Percentiles rank a stretch among this genome's conserved stretches.
Conservation (phyloP, 2,329 filamentous ascomycete genomes). For the Penicillium sp. region DNA sequence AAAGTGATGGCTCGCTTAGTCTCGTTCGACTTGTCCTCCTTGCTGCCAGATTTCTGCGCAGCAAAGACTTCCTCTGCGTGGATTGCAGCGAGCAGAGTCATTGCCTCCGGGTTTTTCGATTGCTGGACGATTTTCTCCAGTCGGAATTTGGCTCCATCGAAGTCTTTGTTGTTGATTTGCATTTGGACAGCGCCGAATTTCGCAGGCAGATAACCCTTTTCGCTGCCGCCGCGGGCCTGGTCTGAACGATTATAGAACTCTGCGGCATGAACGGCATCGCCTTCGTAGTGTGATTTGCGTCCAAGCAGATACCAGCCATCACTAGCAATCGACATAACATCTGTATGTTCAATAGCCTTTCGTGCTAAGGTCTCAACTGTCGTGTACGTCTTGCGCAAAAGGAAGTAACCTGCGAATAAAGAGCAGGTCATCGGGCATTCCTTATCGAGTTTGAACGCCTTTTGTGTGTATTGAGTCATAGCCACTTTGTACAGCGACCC, state of each 20-base stretch:
- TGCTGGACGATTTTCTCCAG: conserved; percentile 93
- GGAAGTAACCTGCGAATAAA: conserved; percentile 87
- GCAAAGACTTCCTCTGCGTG: conserved; percentile 94
- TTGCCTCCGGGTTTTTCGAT: conserved; percentile 79
- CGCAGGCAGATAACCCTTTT: conserved; percentile 86
- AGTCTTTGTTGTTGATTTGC: conserved; percentile 78
- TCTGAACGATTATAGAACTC: conserved; percentile 91
- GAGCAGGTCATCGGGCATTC: conserved; percentile 86
- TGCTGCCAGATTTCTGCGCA: conserved; percentile 72
- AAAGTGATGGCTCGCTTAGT: conserved; percentile 82
- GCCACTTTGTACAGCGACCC: conserved; percentile 84
- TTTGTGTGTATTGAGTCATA: conserved; percentile 92
- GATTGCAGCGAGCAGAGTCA: conserved; percentile 86
- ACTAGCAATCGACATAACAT: conserved; percentile 93
- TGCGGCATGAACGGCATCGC: conserved; percentile 71
- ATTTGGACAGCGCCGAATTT: conserved; percentile 94
- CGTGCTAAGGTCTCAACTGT: conserved; percentile 86
- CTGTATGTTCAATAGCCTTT: conserved; percentile 92
- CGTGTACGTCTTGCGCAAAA: conserved; percentile 75
- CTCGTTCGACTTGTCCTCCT: conserved; percentile 87
- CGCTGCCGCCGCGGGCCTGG: conserved; percentile 86
- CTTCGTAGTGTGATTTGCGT: conserved; percentile 83
- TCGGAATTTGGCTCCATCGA: conserved; percentile 88
- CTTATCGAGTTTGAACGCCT: conserved; percentile 90
- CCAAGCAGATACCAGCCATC: conserved; percentile 97